Conservation (phyloP, 148 eudicot species). For the Agrostemma githago region DNA sequence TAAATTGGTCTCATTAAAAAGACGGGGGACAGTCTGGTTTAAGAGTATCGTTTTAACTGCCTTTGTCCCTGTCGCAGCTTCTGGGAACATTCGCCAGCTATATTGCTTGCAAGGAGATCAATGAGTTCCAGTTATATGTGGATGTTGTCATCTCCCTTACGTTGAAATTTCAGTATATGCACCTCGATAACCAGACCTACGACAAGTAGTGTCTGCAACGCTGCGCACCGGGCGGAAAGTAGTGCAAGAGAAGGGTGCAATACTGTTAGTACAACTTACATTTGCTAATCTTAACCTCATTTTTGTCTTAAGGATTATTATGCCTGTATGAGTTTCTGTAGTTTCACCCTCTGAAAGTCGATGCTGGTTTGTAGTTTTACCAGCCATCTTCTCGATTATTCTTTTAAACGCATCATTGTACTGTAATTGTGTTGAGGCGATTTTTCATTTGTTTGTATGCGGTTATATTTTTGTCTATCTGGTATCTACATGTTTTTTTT, state of each 20-base stretch:
- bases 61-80: conserved; percentile 15
- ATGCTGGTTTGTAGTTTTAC: background rate
- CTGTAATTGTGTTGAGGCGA: background rate
- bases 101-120: conserved; percentile 19
- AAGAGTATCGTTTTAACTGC: background rate
- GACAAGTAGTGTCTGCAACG: conserved; percentile 12
- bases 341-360: background rate
- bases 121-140: background rate
- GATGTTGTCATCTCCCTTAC: background rate
- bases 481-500: too few species aligned
- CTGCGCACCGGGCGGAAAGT: conserved; percentile 17
- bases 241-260: conserved; percentile 17
- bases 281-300: conserved; percentile 24
- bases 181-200: conserved; percentile 21
- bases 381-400: background rate
- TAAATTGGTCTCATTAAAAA: background rate
- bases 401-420: background rate
- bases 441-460: background rate
- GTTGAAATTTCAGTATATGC: conserved; percentile 7
- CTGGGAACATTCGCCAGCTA: conserved; percentile 15
- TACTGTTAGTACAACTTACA: background rate
- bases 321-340: background rate
- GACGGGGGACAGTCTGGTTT: background rate
- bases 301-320: conserved; percentile 7
- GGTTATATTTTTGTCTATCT: background rate